Evolutionary conservation across 495 filamentous ascomycete genomes (phyloP), one percentile per base, ranked within the genome.

Genomic region (Chaetomium fimeti): DNA sequence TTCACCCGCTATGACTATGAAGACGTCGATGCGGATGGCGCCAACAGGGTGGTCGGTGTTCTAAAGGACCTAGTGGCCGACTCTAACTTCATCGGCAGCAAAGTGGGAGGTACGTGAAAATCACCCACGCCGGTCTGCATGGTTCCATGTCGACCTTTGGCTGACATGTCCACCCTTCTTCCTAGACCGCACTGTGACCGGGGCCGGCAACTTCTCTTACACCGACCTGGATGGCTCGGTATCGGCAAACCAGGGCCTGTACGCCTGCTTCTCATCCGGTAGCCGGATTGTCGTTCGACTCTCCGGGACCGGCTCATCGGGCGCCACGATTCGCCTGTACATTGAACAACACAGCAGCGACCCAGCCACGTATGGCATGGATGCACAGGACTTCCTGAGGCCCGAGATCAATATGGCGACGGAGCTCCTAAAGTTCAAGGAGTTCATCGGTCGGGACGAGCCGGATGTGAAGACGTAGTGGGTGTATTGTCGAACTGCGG

Each of bases 1-100:
- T 98, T 98, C 85, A 98, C 94, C 29, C 91, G 94, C 53, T 98
- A 97, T 77, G 94, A 98, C 78, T 98, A 94, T 79, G 94, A 98
- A 79, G 87, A 93, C 63, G 92, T 96, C 65, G 91, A 95, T 76
- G 88, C 86, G 62, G 91, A 91, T 3, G 93, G 90, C 56, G 95
- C 95, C 32, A 90, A 90, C 79, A 91, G 92, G 79, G 85, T 98
- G 48, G 87, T 95, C 49, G 87, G 84, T 63, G 87, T 88, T 45
- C 79, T 98, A 66, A 84, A 87, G 55, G 84, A 85, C 13, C 85
- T 90, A 73, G 88, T 92, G 65, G 80, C 81, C 61, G 81, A 89
- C 60, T 77, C 81, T 54, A 78, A 75, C 48, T 97, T 98, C 65
- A 82, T 97, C 40, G 91, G 91, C 61, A 93, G 89, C 66, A 87